Evolutionary conservation across 805 yeast species (phyloP), one percentile per base, ranked within the genome.

Genomic region (Myxozyma lipomycoides): DNA sequence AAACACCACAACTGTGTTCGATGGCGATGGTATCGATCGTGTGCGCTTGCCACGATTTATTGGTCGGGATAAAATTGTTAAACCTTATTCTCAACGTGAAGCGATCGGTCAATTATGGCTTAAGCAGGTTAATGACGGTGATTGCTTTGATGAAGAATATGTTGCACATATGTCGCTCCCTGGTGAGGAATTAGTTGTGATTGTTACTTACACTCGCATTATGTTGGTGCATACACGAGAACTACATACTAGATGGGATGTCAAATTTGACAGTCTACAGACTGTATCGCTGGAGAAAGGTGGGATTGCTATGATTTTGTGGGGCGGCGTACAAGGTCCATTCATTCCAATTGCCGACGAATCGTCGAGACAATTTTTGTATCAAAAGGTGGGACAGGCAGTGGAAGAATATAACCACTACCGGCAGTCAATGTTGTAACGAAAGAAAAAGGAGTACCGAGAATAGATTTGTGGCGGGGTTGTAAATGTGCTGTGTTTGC

Each of bases 41-140:
- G 86, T 87, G 0, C 77, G 98, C 52, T 73, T 91, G 41, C 95
- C 98, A 1, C 73, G 98, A 39, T 82, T 75, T 55, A 75, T 95
- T 37, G 75, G 82, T 9, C 77, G 75, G 46, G 91, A 86, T 64
- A 79, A 84, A 12, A 74, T 87, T 1, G 77, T 91, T n/a, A 73
- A 82, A 30, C 84, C 91, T 1, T 93, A 78, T 66, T 78, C 83
- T 22, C 79, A 80, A 54, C 74, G 95, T 49, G 96, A 88, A 57
- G 84, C 98, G 0, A 93, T 89, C 60, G 99, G 99, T 4, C 97
- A 91, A 66, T 85, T 76, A 62, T 87, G 97, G 93, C 73, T 93
- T 54, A 90, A 87, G 68, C 74, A 81, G 5, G 79, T 86, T 21
- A 84, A 84, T 61, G 95, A 95, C 40, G 97, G 97, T 1, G 70